Evolutionary conservation across 352 stramenopile species (phyloP), one percentile per base, ranked within the genome.

Genomic region (Thalassiosira livingstoniorum): DNA sequence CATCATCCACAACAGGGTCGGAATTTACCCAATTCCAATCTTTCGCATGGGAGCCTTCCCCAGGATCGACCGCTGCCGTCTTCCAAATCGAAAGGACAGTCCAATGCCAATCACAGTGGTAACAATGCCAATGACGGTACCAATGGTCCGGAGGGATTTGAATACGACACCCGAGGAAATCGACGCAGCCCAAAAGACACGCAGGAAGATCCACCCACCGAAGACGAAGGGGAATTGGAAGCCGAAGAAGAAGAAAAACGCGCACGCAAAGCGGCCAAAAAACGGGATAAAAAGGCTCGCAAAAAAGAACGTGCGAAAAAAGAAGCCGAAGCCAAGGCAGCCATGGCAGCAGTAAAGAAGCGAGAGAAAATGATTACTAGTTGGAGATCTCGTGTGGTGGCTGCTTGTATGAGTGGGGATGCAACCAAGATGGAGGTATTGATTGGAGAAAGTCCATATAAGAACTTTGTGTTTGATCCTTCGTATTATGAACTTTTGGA

Each of bases 281-380:
- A 88, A 70, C 76, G 81, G 21, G 86, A 94, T 74, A 94, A 93
- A 58, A 92, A 92, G 55, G 78, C 87, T 43, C 79, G 88, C 4
- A 76, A 87, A 35, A 92, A 92, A 51, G 80, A 91, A 76, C 83
- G 87, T 39, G 70, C 74, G 32, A 90, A 88, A 70, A 85, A 88
- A 63, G 87, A 93, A 61, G 78, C 85, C 25, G 88, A 89, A 13
- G 54, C 64, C n/a, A 93, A 91, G 73, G 82, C 83, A 21, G 90
- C 87, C n/a, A 64, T 79, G n/a, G 83, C 85, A 55, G 75, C 80
- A 4, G 55, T 78, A 34, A 92, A 92, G 71, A 94, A 93, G 64
- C 78, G 79, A 42, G 87, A 93, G 85, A 88, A 89, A 39, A 37
- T 68, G 4, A 88, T 92, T n/a, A 73, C 86, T 1, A 85, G 76